phyloP scores from a whole-genome alignment of 2,329 filamentous ascomycete genomes.

The Diaporthe caulivora region DNA sequence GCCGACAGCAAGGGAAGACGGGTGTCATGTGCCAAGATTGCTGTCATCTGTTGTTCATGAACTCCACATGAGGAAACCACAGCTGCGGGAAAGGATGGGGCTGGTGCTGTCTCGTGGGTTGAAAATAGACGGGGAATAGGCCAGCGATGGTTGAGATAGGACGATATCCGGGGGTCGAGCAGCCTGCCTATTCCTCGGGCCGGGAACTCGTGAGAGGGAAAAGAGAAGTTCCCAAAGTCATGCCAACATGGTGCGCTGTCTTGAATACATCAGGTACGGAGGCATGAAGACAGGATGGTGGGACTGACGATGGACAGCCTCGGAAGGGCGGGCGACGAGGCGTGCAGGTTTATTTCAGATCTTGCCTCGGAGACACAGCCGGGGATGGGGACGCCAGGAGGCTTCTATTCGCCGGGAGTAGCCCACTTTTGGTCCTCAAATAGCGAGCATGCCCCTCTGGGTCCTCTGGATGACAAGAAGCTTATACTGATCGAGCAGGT shows the following conservation, averaged over 20 bases:
- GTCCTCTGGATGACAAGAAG: conserved; percentile 19
- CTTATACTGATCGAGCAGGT: conserved; percentile 34
- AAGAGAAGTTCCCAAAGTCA: background rate
- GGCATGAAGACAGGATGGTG: background rate
- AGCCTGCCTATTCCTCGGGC: background rate
- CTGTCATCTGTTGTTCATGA: conserved; percentile 29
- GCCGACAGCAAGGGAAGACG: conserved; percentile 19
- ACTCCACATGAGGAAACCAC: conserved; percentile 14
- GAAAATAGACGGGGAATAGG: background rate
- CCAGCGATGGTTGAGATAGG: background rate
- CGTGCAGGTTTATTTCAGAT: conserved; percentile 17
- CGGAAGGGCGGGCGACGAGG: conserved; percentile 13
- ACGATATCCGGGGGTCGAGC: background rate
- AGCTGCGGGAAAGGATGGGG: conserved; percentile 14
- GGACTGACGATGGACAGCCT: background rate
- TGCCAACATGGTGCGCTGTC: conserved; percentile 9
- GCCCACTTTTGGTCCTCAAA: conserved; percentile 32
- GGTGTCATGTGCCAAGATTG: conserved; percentile 20
- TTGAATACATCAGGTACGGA: background rate
- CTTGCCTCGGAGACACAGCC: conserved; percentile 3
- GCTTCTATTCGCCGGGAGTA: conserved; percentile 23
- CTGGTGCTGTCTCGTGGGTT: conserved; percentile 12
- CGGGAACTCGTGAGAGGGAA: background rate
- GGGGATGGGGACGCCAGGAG: background rate
- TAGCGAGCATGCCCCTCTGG: conserved; percentile 21